Conservation (phyloP, 129 eudicot genomes). For the Pittosporum tobira region DNA sequence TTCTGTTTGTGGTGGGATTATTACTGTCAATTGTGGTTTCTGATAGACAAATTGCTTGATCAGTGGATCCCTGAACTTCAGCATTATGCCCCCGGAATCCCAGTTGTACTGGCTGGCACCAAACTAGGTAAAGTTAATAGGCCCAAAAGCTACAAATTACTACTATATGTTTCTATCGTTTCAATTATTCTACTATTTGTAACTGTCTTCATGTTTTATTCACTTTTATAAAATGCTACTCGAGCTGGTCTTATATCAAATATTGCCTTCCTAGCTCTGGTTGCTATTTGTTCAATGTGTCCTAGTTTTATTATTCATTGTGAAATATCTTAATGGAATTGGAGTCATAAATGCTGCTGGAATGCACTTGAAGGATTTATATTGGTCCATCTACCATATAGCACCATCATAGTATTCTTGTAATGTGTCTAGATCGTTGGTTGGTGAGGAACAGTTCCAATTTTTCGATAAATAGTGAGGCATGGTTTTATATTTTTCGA, state of each 20-base stretch:
- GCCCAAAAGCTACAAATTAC: neutral
- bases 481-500: too few species aligned
- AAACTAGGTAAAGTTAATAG: constrained; percentile 57
- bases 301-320: neutral
- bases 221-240: neutral
- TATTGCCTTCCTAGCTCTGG: too few species aligned
- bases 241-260: neutral
- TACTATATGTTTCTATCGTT: neutral
- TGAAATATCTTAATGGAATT: neutral
- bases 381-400: neutral
- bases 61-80: constrained; percentile 99
- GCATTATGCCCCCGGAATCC: constrained; percentile 91
- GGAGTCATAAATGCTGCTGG: neutral
- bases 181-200: neutral
- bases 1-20: constrained; percentile 2
- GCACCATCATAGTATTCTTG: neutral
- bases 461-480: too few species aligned
- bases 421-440: neutral
- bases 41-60: constrained; percentile 19
- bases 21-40: constrained; percentile 12
- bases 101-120: constrained; percentile 89
- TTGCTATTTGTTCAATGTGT: too few species aligned
- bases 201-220: neutral
- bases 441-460: neutral
- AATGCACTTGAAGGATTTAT: neutral